A percentile compares a stretch with the other conserved stretches of the same genome.
Conservation (phyloP, 2,329 filamentous ascomycete genomes). For the Leptographium procerum region DNA sequence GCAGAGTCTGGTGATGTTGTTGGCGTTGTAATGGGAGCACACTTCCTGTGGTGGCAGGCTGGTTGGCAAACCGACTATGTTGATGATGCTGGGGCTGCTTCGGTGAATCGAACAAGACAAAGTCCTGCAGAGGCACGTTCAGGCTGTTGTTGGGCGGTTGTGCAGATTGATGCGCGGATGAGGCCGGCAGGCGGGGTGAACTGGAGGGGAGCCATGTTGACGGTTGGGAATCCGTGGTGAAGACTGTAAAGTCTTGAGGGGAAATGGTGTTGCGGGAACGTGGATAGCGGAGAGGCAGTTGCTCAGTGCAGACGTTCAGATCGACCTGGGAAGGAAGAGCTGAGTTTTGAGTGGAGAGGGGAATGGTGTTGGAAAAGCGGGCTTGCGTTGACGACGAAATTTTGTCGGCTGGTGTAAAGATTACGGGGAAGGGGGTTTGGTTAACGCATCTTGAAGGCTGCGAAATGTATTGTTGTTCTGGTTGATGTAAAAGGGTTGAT, state of each 20-base stretch:
- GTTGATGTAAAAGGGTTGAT: slow-evolving; percentile 18
- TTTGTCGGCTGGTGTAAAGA: slow-evolving; percentile 31
- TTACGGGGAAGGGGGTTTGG: slow-evolving; percentile 27
- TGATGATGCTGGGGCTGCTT: slow-evolving; percentile 22
- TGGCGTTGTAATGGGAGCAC: slow-evolving; percentile 19
- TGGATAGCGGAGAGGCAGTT: slow-evolving; percentile 45
- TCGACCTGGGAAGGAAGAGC: slow-evolving; percentile 46
- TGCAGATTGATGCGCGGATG: slow-evolving; percentile 46
- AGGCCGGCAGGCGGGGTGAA: slow-evolving; percentile 51
- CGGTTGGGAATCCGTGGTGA: slow-evolving; percentile 68
- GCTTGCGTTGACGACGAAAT: slow-evolving; percentile 37
- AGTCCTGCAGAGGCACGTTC: slow-evolving; percentile 53
- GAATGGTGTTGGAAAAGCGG: slow-evolving; percentile 23
- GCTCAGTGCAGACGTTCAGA: slow-evolving; percentile 57
- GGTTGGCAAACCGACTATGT: slow-evolving; percentile 30
- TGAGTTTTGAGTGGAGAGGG: slow-evolving; percentile 33
- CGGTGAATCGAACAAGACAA: slow-evolving; percentile 60
- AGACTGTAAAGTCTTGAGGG: slow-evolving; percentile 58
- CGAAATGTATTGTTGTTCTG: slow-evolving; percentile 18
- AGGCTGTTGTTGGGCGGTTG: slow-evolving; percentile 32
- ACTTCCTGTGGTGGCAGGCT: slow-evolving; percentile 25
- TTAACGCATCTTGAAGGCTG: slow-evolving; percentile 47
- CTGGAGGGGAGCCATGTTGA: slow-evolving; percentile 72
- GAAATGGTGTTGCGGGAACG: slow-evolving; percentile 47
- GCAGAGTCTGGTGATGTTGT: too few species aligned